phyloP scores from a whole-genome alignment of 139 green algal genomes.

The Chlorella sp. region DNA sequence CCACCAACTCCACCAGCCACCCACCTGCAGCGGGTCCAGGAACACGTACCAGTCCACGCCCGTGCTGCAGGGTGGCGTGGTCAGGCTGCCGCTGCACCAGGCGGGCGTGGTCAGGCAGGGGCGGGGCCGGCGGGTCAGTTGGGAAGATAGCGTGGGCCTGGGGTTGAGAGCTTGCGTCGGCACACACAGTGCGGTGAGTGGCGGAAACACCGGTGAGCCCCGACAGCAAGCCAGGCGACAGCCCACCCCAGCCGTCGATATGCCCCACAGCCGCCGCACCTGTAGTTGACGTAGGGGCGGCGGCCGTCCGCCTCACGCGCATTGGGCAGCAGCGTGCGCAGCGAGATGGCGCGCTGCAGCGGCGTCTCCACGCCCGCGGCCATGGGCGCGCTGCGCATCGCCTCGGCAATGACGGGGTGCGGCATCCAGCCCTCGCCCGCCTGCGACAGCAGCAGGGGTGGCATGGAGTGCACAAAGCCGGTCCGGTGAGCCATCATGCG shows the following conservation, averaged over 20 bases:
- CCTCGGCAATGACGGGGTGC: slow-evolving; percentile 9
- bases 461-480: too few species aligned
- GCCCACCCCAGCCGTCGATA: neutral
- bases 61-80: slow-evolving; percentile 77
- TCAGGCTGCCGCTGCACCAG: slow-evolving; percentile 70
- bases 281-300: slow-evolving; percentile 72
- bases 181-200: too few species aligned
- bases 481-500: too few species aligned
- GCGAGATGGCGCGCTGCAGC: slow-evolving; percentile 45
- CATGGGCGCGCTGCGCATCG: neutral
- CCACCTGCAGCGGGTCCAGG: slow-evolving; percentile 33
- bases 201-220: too few species aligned
- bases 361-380: neutral
- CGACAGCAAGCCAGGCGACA: too few species aligned
- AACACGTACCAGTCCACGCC: slow-evolving; percentile 39
- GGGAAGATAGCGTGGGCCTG: neutral
- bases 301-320: slow-evolving; percentile 9
- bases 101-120: neutral
- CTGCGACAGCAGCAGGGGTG: too few species aligned
- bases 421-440: slow-evolving; percentile 15
- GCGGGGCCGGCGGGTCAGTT: neutral
- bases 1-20: neutral
- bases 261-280: neutral
- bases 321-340: slow-evolving; percentile 62
- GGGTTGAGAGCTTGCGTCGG: too few species aligned